Percentiles rank a stretch among this genome's conserved stretches.
Evolutionary conservation across 1,284 basidiomycete species (phyloP).

Genomic region (Ustilago shanxiensis): DNA sequence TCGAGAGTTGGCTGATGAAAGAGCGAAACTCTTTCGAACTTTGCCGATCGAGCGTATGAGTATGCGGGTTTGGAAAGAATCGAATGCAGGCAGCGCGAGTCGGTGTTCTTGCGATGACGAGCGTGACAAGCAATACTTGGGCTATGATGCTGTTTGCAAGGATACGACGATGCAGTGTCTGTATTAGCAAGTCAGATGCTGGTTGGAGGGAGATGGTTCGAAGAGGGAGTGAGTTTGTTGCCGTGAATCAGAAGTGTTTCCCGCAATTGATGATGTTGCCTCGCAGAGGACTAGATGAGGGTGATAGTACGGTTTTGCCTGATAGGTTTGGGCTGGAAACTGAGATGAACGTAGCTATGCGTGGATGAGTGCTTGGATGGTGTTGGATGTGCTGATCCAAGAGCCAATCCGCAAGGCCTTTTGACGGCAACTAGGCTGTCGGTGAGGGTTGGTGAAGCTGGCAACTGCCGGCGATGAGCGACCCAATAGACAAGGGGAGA

Average conservation of each 20-base stretch:
- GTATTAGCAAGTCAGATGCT: too few species aligned
- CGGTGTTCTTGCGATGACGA: too few species aligned
- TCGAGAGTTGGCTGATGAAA: neutral
- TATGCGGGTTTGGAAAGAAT: too few species aligned
- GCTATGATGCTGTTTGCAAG: too few species aligned
- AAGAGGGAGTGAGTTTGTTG: neutral
- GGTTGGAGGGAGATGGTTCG: neutral
- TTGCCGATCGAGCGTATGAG: too few species aligned
- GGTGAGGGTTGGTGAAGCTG: neutral
- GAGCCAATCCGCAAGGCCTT: neutral
- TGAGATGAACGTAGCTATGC: neutral
- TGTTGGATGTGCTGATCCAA: neutral
- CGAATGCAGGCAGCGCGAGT: too few species aligned
- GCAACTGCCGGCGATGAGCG: neutral
- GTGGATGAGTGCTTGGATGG: neutral
- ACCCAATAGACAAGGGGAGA: slow-evolving; percentile 1
- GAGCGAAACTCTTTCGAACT: too few species aligned
- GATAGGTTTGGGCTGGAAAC: too few species aligned
- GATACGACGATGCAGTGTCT: too few species aligned
- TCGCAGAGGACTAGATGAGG: neutral
- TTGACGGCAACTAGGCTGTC: neutral
- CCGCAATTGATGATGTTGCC: neutral
- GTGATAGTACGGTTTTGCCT: too few species aligned
- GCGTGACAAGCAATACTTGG: too few species aligned
- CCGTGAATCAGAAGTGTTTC: neutral